Evolutionary conservation across 179 eudicot species (phyloP).

Genomic region (Silene coronaria): DNA sequence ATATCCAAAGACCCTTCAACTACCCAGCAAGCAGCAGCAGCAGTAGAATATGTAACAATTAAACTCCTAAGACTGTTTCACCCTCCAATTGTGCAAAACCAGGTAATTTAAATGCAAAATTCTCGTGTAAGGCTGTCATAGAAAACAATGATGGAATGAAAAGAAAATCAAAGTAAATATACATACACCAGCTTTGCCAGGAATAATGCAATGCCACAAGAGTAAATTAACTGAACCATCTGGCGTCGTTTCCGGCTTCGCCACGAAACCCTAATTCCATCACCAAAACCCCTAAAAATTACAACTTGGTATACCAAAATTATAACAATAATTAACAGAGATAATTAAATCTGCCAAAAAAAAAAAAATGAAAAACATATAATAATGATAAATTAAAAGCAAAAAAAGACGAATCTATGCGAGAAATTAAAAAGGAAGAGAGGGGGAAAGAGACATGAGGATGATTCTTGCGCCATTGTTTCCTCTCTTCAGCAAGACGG

Average conservation of each 20-base stretch:
- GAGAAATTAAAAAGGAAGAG: neutral
- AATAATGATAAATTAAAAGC: no score
- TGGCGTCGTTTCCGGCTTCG: conserved; percentile 26
- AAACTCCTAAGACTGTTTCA: neutral
- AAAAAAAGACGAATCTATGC: neutral
- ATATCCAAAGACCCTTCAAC: neutral
- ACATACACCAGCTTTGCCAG: conserved; percentile 30
- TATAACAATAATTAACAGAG: no score
- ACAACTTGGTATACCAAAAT: neutral
- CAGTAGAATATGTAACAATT: no score
- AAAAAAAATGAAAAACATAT: no score
- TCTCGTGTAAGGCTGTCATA: neutral
- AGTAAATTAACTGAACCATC: conserved; percentile 33
- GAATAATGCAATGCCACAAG: conserved; percentile 32
- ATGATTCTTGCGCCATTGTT: conserved; percentile 37
- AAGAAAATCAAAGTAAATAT: neutral
- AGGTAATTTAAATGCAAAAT: no score
- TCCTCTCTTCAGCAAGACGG: conserved; percentile 36
- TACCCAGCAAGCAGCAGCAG: neutral
- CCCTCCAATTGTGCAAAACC: no score
- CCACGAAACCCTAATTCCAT: conserved; percentile 31
- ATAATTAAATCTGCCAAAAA: neutral
- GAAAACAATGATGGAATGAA: no score
- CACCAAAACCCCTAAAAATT: conserved; percentile 1
- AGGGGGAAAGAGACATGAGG: conserved; percentile 27